phyloP scores from a whole-genome alignment of 164 flowering plant genomes.

The Aristolochia contorta region DNA sequence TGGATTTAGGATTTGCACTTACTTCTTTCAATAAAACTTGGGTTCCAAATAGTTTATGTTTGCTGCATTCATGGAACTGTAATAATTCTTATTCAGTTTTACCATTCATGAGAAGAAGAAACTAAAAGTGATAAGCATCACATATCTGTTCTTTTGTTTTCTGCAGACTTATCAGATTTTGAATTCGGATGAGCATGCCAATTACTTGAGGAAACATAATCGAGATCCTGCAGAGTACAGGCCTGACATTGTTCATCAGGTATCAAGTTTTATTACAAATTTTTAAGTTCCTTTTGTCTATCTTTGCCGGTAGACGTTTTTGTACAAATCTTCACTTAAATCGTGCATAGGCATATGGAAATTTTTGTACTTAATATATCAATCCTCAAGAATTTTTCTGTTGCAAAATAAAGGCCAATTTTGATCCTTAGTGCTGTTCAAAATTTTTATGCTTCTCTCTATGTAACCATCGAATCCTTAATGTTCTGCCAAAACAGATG shows the following conservation, averaged over 20 bases:
- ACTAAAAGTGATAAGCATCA: neutral
- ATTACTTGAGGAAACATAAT: conserved; percentile 52
- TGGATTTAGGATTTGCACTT: neutral
- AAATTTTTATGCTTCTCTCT: neutral
- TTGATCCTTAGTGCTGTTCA: neutral
- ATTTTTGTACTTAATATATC: neutral
- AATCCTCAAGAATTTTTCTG: neutral
- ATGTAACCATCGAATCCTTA: neutral
- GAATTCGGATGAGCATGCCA: conserved; percentile 77
- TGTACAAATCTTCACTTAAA: neutral
- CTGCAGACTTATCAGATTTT: conserved; percentile 58
- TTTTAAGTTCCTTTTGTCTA: neutral
- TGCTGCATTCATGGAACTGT: neutral
- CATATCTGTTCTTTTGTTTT: neutral
- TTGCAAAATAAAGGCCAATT: neutral
- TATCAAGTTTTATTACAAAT: conserved; percentile 11
- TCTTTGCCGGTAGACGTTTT: neutral
- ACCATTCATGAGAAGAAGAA: neutral
- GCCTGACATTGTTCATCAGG: conserved; percentile 90
- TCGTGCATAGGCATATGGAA: neutral
- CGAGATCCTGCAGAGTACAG: conserved; percentile 70
- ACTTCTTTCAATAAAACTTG: neutral
- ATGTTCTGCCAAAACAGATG: too few relatives aligned
- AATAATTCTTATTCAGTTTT: neutral
- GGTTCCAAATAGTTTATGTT: neutral